Base-by-base conservation (phyloP, 495 filamentous ascomycete species). In the Chaetomium cochliodes region DNA sequence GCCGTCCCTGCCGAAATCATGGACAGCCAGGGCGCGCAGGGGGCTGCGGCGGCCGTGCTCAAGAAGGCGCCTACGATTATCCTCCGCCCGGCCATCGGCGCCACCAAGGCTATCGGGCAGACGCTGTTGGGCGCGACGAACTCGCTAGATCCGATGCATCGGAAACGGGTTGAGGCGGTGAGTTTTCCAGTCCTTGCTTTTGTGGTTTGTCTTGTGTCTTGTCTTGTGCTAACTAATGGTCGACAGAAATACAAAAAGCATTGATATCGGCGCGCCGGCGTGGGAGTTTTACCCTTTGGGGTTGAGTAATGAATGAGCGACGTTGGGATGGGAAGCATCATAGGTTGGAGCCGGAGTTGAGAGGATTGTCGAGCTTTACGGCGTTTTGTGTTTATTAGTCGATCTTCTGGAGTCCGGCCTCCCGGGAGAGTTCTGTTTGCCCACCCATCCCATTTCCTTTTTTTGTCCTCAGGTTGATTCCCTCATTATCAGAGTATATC, bases 101-200 rank as follows among this genome's bases (percentile, higher is more conserved):
- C 91, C 9, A 91, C 87, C 57, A 93, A 93, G 72, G 96, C 92
- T 2, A 88, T 97, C 23, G 90, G 92, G 8, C 89, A 94, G 77
- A 91, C 93, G 22, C 76, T 98, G 66, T 79, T 97, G 75, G 96
- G 96, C 23, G 92, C 92, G n/a, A 93, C 92, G 5, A 99, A 98
- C 75, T 86, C 90, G 52, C 73, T 98, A 69, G 96, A 99, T 77
- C 90, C 89, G 42, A 84, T 86, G 69, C 92, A 96, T 75, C 80
- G 88, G 68, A 85, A 90, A 69, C 85, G 88, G 71, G 86, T 94
- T 66, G 93, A 98, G 67, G 92, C 96, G 81, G 92, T 94, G 79
- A 86, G 91, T 75, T 54, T 20, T 33, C 51, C 5, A 0, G 46
- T 9, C 18, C 3, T 6, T 54, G 11, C 5, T 11, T 50, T 44